Evolutionary conservation across 257 asterid species (phyloP), one percentile per base, ranked within the genome.

Genomic region (Lycium ferocissimum): DNA sequence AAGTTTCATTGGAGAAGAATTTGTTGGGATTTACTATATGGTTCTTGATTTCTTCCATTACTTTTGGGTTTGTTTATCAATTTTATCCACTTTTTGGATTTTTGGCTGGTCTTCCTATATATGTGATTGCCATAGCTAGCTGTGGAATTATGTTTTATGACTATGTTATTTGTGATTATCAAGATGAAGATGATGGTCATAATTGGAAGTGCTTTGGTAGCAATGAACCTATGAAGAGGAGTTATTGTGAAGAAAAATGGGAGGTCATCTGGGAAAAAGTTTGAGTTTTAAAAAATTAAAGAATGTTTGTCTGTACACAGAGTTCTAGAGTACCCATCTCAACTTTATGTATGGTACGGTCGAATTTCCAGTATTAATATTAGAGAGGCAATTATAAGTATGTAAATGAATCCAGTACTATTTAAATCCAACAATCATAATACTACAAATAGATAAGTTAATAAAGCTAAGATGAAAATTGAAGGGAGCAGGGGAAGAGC

Each of bases 111-210:
- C 9, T 81, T 0, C 58, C 58, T 43, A 35, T 81, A n/a, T 22
- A 59, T 65, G 1, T 33, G 11, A 43, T 81, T 7, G 76, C 22
- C 58, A 49, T 62, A 62, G 6, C 20, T 81, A 15, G 58, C 0
- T 43, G 84, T 61, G 70, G 75, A 22, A 9, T 81, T 43, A 15
- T 62, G n/a, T 81, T 81, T 11, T 81, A 81, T 61, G 73, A 59
- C 75, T 81, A 81, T 65, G 37, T 81, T 22, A 61, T 81, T 47
- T 81, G 22, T 65, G 75, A 81, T 73, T 18, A 5, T 14, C 56
- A 81, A 22, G 57, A 22, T 12, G 57, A 10, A n/a, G 58, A 81
- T 61, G 15, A 38, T 81, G 22, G 75, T 11, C 22, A 22, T 43
- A 15, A 81, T 61, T 22, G n/a, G 56, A 81, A 43, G 75, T 38